Conservation (phyloP, 2,329 filamentous ascomycete species). For the Curvularia sp. region DNA sequence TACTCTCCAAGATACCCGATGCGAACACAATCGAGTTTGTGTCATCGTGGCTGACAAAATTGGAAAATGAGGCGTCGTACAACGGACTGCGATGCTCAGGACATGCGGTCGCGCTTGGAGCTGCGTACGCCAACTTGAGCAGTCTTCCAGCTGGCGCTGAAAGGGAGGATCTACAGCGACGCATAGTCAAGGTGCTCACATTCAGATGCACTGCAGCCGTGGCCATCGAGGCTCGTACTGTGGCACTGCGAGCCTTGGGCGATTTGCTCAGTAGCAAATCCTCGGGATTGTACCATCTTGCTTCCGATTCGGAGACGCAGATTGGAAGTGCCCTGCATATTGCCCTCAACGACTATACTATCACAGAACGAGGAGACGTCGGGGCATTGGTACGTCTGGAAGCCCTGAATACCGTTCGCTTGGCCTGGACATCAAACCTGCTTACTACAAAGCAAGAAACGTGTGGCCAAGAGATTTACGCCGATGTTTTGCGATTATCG, state of each 20-base stretch:
- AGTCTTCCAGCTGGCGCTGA: neutral
- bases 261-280: conserved; percentile 40
- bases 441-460: conserved; percentile 24
- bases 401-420: conserved; percentile 72
- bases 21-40: conserved; percentile 28
- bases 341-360: conserved; percentile 86
- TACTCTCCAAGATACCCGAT: conserved; percentile 24
- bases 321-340: conserved; percentile 44
- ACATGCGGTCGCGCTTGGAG: conserved; percentile 55
- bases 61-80: conserved; percentile 51
- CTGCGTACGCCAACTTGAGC: conserved; percentile 40
- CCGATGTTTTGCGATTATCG: conserved; percentile 70
- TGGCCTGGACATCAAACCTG: conserved; percentile 39
- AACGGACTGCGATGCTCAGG: conserved; percentile 53
- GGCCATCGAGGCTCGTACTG: conserved; percentile 56
- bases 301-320: conserved; percentile 28
- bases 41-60: conserved; percentile 38
- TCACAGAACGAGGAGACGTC: conserved; percentile 85
- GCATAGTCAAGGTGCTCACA: conserved; percentile 47
- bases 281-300: conserved; percentile 6
- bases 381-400: conserved; percentile 85
- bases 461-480: conserved; percentile 34
- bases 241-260: conserved; percentile 52
- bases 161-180: conserved; percentile 23
- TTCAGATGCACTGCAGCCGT: conserved; percentile 47